phyloP scores from a whole-genome alignment of 2,329 filamentous ascomycete genomes.

The Phyllosticta paracitricarpa region DNA sequence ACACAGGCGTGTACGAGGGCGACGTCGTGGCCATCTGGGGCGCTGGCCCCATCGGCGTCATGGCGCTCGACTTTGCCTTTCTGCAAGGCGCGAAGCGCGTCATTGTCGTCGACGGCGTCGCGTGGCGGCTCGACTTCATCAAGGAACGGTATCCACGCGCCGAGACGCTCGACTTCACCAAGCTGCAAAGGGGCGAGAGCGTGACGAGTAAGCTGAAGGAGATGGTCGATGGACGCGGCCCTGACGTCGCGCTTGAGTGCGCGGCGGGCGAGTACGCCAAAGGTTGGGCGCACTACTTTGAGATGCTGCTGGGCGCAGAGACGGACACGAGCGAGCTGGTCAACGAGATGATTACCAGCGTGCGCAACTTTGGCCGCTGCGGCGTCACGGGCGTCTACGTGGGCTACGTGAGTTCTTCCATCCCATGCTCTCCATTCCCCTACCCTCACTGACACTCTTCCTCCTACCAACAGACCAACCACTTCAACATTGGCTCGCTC shows the following conservation, averaged over 20 bases:
- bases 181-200: constrained; percentile 50
- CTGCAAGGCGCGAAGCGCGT: constrained; percentile 64
- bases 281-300: constrained; percentile 51
- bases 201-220: constrained; percentile 66
- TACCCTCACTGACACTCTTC: constrained; percentile 12
- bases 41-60: constrained; percentile 78
- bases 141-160: constrained; percentile 55
- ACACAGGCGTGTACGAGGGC: constrained; percentile 67
- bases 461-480: constrained; percentile 49
- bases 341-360: constrained; percentile 71
- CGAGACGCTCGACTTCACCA: constrained; percentile 59
- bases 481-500: constrained; percentile 72
- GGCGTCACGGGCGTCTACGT: constrained; percentile 67
- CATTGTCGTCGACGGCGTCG: constrained; percentile 65
- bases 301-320: constrained; percentile 56
- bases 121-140: constrained; percentile 59
- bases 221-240: constrained; percentile 57
- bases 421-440: neutral
- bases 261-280: constrained; percentile 55
- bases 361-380: constrained; percentile 60
- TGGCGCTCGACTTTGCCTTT: constrained; percentile 57
- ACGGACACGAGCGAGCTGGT: constrained; percentile 76
- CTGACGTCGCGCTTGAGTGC: constrained; percentile 64
- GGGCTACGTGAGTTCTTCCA: constrained; percentile 40
- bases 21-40: constrained; percentile 79